Evolutionary conservation across 1,284 basidiomycete species (phyloP).

Genomic region (Mycena sp.): DNA sequence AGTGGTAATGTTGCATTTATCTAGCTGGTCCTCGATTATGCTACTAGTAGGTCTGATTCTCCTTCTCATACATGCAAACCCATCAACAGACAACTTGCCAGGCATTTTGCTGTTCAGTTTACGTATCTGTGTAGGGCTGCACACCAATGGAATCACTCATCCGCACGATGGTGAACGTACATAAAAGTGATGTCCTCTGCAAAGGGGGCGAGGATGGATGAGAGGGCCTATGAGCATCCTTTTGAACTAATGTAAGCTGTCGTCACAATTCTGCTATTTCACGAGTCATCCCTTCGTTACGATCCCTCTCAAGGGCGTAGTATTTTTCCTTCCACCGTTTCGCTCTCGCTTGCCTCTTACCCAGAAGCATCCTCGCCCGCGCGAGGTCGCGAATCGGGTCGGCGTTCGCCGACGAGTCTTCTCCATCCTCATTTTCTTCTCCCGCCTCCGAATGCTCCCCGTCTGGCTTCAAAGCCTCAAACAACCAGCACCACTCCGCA

Average conservation of each 20-base stretch:
- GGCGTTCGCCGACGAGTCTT: neutral
- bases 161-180: no score
- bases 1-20: neutral
- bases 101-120: no score
- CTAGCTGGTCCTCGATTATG: neutral
- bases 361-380: neutral
- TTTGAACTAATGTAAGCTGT: neutral
- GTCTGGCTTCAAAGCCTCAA: neutral
- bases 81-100: no score
- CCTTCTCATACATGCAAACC: no score
- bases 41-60: no score
- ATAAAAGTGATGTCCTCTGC: no score
- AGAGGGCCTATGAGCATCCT: no score
- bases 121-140: no score
- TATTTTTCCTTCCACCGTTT: constrained; percentile 8
- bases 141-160: no score
- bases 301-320: neutral
- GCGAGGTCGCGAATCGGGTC: constrained; percentile 8
- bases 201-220: no score
- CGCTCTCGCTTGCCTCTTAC: neutral
- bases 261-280: neutral
- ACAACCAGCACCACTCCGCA: neutral
- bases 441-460: neutral
- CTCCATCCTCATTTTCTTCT: neutral
- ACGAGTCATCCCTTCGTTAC: neutral